phyloP scores from a whole-genome alignment of 345 rosid species.

The Pugionium dolabratum region DNA sequence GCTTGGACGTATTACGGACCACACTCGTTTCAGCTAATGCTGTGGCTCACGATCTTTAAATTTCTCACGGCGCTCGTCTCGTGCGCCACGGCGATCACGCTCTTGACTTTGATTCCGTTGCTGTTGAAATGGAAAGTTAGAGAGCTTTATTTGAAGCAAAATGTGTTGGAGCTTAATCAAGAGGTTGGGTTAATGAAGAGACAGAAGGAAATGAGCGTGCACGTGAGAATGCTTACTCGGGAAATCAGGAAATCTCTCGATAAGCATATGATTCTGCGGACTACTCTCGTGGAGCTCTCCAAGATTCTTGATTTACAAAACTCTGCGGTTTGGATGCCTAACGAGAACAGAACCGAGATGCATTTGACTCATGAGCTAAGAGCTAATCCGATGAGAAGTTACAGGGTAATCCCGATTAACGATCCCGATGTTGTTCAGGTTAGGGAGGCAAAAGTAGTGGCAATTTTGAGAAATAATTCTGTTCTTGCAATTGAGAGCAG shows the following conservation, averaged over 20 bases:
- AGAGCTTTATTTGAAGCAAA: conserved; percentile 87
- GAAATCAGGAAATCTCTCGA: conserved; percentile 88
- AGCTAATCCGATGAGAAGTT: conserved; percentile 44
- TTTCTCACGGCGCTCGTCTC: conserved; percentile 86
- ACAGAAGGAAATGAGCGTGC: conserved; percentile 82
- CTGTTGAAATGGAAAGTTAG: conserved; percentile 86
- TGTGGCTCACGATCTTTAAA: conserved; percentile 78
- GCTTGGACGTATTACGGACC: conserved; percentile 91
- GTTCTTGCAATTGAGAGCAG: conserved; percentile 70
- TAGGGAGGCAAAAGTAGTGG: conserved; percentile 62
- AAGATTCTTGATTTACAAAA: conserved; percentile 84
- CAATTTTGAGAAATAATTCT: conserved; percentile 59
- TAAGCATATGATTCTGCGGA: conserved; percentile 76
- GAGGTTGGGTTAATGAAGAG: conserved; percentile 93
- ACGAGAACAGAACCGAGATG: conserved; percentile 64
- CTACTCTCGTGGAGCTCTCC: conserved; percentile 87
- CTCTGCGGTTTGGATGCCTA: conserved; percentile 98
- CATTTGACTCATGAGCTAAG: conserved; percentile 74
- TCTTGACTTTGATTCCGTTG: conserved; percentile 82
- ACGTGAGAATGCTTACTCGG: conserved; percentile 83
- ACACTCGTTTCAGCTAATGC: conserved; percentile 78
- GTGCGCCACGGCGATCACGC: conserved; percentile 86
- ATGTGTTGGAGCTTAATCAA: conserved; percentile 77
- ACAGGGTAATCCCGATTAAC: conserved; percentile 45
- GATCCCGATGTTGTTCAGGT: conserved; percentile 73